phyloP scores from a whole-genome alignment of 176 grass and related monocot species.

The Elymus sibiricus region DNA sequence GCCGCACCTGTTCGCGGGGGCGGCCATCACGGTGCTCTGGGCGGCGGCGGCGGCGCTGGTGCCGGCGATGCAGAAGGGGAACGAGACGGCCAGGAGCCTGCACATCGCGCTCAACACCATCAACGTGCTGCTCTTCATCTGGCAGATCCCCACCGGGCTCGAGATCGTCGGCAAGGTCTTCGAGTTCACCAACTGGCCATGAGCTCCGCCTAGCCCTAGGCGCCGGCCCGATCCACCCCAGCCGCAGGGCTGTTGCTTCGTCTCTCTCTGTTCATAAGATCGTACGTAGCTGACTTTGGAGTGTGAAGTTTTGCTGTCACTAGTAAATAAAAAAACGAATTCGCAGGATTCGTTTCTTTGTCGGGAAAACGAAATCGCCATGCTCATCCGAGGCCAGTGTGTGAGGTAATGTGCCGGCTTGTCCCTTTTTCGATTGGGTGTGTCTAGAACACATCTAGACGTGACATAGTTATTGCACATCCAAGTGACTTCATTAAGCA shows the following conservation, averaged over 20 bases:
- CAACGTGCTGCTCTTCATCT: constrained; percentile 92
- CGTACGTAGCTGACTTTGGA: neutral
- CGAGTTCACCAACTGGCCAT: constrained; percentile 95
- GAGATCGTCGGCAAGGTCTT: constrained; percentile 93
- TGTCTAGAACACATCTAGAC: too few species aligned
- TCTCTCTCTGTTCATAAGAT: neutral
- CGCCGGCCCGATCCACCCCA: neutral
- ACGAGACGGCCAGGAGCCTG: constrained; percentile 68
- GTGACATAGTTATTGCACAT: too few species aligned
- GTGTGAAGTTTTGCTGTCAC: neutral
- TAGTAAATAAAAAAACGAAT: neutral
- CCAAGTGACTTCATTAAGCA: too few species aligned
- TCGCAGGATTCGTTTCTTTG: neutral
- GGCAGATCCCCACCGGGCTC: constrained; percentile 90
- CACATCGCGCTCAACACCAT: constrained; percentile 85
- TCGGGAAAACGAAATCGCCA: too few species aligned
- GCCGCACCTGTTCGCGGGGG: constrained; percentile 82
- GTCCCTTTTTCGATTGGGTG: too few species aligned
- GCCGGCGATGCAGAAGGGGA: constrained; percentile 90
- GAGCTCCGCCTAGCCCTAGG: neutral
- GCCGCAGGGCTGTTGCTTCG: neutral
- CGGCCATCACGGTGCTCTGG: constrained; percentile 84
- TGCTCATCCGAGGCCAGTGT: too few species aligned
- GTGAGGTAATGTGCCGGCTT: too few species aligned
- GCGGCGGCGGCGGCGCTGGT: constrained; percentile 68